A percentile compares a stretch with the other conserved stretches of the same genome.
phyloP scores from a whole-genome alignment of 345 rosid genomes.

The Salix viminalis region DNA sequence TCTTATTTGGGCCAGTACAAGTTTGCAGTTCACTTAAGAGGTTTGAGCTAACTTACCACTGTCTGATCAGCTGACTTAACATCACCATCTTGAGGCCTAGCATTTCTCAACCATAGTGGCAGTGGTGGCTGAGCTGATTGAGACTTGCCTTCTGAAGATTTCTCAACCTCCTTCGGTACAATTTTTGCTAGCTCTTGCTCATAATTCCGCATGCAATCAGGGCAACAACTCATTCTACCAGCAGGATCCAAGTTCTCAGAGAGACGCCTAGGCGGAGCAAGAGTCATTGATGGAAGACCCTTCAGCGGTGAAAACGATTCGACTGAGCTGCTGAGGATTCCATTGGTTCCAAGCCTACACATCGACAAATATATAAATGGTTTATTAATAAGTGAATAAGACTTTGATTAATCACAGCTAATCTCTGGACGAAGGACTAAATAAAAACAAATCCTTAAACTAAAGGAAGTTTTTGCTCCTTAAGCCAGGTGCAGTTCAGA shows the following conservation, averaged over 20 bases:
- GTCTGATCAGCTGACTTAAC: constrained; percentile 37
- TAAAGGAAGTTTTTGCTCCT: not conserved
- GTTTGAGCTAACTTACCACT: constrained; percentile 24
- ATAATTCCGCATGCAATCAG: constrained; percentile 55
- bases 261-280: constrained; percentile 29
- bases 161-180: constrained; percentile 38
- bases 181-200: constrained; percentile 58
- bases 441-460: not conserved
- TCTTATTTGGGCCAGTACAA: not conserved
- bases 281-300: constrained; percentile 33
- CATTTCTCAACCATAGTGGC: constrained; percentile 79
- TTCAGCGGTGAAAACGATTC: constrained; percentile 61
- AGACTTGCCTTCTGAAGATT: constrained; percentile 37
- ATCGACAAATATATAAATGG: not conserved
- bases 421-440: not conserved
- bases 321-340: constrained; percentile 47
- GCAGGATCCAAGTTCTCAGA: constrained; percentile 50
- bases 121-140: constrained; percentile 42
- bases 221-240: constrained; percentile 52
- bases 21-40: not conserved
- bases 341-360: constrained; percentile 55
- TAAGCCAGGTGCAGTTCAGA: not conserved
- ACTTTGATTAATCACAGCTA: not conserved
- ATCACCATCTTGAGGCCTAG: constrained; percentile 42
- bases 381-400: not conserved